Conservation (phyloP, 1,284 basidiomycete species). For the Rhodofomes roseus region DNA sequence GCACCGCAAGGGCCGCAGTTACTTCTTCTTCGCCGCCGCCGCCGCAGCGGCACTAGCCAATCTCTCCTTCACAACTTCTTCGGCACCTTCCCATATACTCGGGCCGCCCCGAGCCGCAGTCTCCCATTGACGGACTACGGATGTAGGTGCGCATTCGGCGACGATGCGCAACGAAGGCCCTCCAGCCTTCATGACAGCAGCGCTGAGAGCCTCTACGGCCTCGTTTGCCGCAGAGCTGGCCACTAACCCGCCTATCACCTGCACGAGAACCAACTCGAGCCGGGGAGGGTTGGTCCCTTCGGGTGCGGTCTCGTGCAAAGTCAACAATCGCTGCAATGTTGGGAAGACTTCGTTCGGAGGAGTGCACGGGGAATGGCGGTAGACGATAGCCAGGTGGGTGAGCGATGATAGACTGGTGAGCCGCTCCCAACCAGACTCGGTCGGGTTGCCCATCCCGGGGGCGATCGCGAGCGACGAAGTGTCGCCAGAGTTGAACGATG, state of each 20-base stretch:
- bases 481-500: slow-evolving; percentile 20
- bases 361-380: slow-evolving; percentile 21
- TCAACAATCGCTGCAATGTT: slow-evolving; percentile 19
- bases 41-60: slow-evolving; percentile 1
- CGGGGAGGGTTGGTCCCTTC: slow-evolving; percentile 11
- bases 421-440: slow-evolving; percentile 20
- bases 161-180: slow-evolving; percentile 26
- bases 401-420: slow-evolving; percentile 29
- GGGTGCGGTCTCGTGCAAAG: slow-evolving; percentile 3
- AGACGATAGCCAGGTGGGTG: slow-evolving; percentile 35
- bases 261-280: slow-evolving; percentile 30
- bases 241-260: slow-evolving; percentile 24
- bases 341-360: slow-evolving; percentile 20
- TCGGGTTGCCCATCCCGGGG: slow-evolving; percentile 13
- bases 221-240: slow-evolving; percentile 13
- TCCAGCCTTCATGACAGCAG: slow-evolving; percentile 17
- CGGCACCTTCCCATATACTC: slow-evolving; percentile 28
- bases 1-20: not conserved
- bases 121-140: slow-evolving; percentile 32
- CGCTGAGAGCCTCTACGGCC: slow-evolving; percentile 23
- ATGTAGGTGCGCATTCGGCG: slow-evolving; percentile 30
- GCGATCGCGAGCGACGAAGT: slow-evolving; percentile 19
- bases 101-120: slow-evolving; percentile 22
- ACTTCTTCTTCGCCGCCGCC: too few species aligned
- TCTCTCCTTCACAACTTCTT: slow-evolving; percentile 19